A percentile compares a stretch with the other conserved stretches of the same genome.
Evolutionary conservation across 352 stramenopile species (phyloP).

Genomic region (Pythium aquatile): DNA sequence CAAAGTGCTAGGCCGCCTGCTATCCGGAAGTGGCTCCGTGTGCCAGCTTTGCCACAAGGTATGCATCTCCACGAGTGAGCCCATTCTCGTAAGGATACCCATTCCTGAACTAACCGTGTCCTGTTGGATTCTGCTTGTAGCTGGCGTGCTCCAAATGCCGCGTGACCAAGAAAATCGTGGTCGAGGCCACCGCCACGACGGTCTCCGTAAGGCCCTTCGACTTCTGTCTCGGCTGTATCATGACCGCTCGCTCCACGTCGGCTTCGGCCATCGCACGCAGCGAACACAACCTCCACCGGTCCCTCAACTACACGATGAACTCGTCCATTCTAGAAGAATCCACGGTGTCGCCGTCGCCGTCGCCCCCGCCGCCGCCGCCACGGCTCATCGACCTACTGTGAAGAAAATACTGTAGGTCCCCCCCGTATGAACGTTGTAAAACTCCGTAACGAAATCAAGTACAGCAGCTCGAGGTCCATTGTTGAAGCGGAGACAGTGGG

Average conservation of each 20-base stretch:
- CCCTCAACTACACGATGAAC: neutral
- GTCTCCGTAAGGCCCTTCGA: constrained; percentile 8
- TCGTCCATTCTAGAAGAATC: neutral
- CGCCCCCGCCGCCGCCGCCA: too few species aligned
- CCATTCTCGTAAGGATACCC: too few species aligned
- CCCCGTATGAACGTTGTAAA: neutral
- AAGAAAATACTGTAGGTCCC: neutral
- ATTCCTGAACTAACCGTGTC: neutral
- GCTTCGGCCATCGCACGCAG: neutral
- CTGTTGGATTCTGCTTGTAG: neutral
- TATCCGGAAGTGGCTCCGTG: constrained; percentile 3
- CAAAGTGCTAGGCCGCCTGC: constrained; percentile 7
- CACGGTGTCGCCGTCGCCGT: neutral
- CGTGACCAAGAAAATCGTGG: constrained; percentile 23
- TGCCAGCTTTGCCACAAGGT: constrained; percentile 26
- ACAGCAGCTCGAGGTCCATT: too few species aligned
- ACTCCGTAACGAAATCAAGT: neutral
- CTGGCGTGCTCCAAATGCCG: constrained; percentile 17
- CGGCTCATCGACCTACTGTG: neutral
- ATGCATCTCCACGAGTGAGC: neutral
- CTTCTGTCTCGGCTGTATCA: constrained; percentile 20
- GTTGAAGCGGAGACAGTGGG: neutral
- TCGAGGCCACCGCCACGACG: constrained; percentile 11
- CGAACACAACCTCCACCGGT: neutral
- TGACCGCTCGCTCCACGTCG: neutral